Conservation (phyloP, 2,329 filamentous ascomycete species). For the Elsinoe necatrix region DNA sequence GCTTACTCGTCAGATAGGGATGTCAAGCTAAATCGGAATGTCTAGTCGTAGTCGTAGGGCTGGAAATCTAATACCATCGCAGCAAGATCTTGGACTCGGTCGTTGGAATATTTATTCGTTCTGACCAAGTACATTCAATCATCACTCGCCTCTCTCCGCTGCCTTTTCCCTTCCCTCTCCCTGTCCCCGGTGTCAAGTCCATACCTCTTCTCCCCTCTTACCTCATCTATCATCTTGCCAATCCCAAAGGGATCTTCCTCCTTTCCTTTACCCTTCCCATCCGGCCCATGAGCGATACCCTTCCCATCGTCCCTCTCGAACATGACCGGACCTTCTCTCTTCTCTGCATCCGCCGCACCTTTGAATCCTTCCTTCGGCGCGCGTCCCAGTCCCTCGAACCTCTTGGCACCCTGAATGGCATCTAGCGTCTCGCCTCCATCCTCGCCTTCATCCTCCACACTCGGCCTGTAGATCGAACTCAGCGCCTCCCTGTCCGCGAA, state of each 20-base stretch:
- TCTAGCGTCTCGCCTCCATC: constrained; percentile 74
- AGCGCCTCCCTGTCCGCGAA: constrained; percentile 95
- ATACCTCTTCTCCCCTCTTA: constrained; percentile 56
- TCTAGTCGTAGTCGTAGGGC: no score
- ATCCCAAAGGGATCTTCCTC: constrained; percentile 81
- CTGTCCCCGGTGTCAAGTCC: constrained; percentile 58
- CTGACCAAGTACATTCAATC: not conserved
- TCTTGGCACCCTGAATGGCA: constrained; percentile 73
- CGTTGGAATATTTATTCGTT: not conserved
- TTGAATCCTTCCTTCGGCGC: constrained; percentile 74
- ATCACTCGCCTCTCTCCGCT: constrained; percentile 60
- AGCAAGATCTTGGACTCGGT: not conserved
- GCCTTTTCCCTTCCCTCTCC: constrained; percentile 51
- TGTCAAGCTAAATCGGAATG: no score
- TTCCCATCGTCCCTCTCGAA: constrained; percentile 69
- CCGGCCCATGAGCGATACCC: constrained; percentile 24
- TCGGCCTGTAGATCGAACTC: constrained; percentile 84
- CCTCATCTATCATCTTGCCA: constrained; percentile 70
- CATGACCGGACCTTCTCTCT: constrained; percentile 73
- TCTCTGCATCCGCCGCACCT: constrained; percentile 38
- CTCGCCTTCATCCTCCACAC: constrained; percentile 64
- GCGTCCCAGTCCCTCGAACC: constrained; percentile 85
- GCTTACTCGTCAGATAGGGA: no score
- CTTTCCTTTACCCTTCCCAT: constrained; percentile 24
- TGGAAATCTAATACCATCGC: no score